These are phyloP conservation scores for Drechslerella dactyloides DNA, from an alignment of 2,329 filamentous ascomycete genomes.

Conservation along the genomic window DNA sequence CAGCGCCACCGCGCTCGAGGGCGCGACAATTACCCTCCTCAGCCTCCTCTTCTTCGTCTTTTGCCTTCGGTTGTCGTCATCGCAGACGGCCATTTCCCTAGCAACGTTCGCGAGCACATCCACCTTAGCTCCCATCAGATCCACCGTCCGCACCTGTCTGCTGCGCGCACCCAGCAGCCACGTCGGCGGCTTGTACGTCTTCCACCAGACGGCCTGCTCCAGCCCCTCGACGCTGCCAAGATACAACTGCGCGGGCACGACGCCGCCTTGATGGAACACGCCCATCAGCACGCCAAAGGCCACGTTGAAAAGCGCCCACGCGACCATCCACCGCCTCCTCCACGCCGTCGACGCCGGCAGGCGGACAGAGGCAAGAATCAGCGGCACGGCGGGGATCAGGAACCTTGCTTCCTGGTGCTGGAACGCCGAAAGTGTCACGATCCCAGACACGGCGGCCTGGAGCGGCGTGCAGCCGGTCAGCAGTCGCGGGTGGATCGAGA, in stretches of 20 bases:
- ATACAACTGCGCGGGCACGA: slow-evolving; percentile 62
- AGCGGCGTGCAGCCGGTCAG: slow-evolving; percentile 34
- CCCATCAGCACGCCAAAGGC: slow-evolving; percentile 63
- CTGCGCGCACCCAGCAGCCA: slow-evolving; percentile 61
- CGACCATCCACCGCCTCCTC: slow-evolving; percentile 58
- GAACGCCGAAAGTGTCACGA: slow-evolving; percentile 52
- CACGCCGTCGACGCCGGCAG: slow-evolving; percentile 57
- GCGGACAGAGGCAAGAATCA: slow-evolving; percentile 62
- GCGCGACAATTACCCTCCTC: slow-evolving; percentile 57
- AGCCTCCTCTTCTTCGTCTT: slow-evolving; percentile 1
- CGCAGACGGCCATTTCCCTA: slow-evolving; percentile 53
- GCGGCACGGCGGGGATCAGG: slow-evolving; percentile 62
- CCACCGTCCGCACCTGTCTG: slow-evolving; percentile 56
- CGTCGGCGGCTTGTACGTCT: slow-evolving; percentile 64
- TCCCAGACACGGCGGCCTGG: slow-evolving; percentile 54
- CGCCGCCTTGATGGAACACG: slow-evolving; percentile 64
- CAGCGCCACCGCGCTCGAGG: slow-evolving; percentile 60
- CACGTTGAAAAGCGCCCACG: slow-evolving; percentile 63
- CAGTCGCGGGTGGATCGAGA: slow-evolving; percentile 51
- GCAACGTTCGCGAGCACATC: slow-evolving; percentile 59
- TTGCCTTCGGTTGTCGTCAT: not conserved
- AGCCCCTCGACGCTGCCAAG: slow-evolving; percentile 57
- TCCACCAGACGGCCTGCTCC: slow-evolving; percentile 64
- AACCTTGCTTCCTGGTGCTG: slow-evolving; percentile 64
- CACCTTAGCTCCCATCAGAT: slow-evolving; percentile 62